These are phyloP conservation scores for Microthlaspi erraticum DNA, from an alignment of 345 rosid species.

Conservation along the genomic window DNA sequence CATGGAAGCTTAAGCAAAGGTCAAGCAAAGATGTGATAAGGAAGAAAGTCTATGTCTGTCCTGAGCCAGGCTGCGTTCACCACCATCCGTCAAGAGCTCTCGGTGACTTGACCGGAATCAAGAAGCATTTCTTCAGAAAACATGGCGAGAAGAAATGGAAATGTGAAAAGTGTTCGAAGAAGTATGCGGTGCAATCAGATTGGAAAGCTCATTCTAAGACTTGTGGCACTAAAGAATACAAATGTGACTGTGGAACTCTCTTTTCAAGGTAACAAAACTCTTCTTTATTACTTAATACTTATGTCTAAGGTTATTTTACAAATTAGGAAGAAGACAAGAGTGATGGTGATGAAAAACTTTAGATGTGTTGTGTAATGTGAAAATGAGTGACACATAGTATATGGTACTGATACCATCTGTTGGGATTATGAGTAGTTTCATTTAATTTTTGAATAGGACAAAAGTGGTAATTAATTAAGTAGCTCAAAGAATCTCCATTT, in stretches of 20 bases:
- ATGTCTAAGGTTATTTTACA: not conserved
- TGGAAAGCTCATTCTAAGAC: conserved; percentile 97
- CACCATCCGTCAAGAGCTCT: conserved; percentile 78
- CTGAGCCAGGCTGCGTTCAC: conserved; percentile 82
- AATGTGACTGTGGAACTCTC: conserved; percentile 93
- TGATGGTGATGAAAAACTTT: conserved; percentile 16
- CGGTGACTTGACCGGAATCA: conserved; percentile 82
- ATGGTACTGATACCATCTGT: conserved; percentile 31
- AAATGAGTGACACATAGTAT: conserved; percentile 33
- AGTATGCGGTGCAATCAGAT: conserved; percentile 90
- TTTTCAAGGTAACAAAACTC: conserved; percentile 70
- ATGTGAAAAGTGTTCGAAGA: conserved; percentile 95
- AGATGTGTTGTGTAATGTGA: conserved; percentile 40
- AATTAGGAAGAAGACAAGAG: conserved; percentile 34
- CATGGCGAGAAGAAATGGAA: conserved; percentile 99
- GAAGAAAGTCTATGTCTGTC: conserved; percentile 80
- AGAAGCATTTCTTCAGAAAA: conserved; percentile 61
- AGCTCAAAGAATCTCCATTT: conserved; percentile 40
- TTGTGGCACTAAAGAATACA: conserved; percentile 94
- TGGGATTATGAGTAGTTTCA: conserved; percentile 32
- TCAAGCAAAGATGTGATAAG: conserved; percentile 62
- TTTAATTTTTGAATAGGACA: conserved; percentile 39
- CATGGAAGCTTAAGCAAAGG: conserved; percentile 84
- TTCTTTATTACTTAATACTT: conserved; percentile 28
- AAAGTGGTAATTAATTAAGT: conserved; percentile 10